phyloP scores from a whole-genome alignment of 2,329 filamentous ascomycete genomes.

The Botrytis fragariae region DNA sequence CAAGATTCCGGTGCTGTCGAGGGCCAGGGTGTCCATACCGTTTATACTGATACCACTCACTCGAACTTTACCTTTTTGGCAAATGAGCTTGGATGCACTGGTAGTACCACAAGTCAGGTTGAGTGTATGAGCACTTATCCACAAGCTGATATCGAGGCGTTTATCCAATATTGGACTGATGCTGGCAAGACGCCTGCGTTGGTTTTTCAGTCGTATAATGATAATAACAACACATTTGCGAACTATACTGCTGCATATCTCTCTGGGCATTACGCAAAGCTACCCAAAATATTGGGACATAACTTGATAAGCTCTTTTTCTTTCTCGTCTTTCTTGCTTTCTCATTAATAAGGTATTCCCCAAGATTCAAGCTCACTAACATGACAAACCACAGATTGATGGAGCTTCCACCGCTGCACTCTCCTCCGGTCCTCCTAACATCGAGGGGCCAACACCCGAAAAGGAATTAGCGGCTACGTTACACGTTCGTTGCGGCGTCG shows the following conservation, averaged over 20 bases:
- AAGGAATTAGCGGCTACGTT: background rate
- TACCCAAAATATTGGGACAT: background rate
- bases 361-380: background rate
- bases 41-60: background rate
- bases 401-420: background rate
- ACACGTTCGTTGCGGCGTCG: background rate
- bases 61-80: background rate
- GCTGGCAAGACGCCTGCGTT: background rate
- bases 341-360: rapidly evolving
- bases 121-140: background rate
- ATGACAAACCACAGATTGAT: background rate
- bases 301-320: background rate
- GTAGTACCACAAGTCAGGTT: background rate
- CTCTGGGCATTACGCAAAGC: background rate
- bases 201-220: background rate
- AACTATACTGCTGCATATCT: background rate
- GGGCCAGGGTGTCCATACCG: background rate
- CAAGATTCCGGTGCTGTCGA: background rate
- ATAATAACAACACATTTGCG: background rate
- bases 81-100: background rate
- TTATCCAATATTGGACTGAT: background rate
- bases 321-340: background rate
- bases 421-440: background rate
- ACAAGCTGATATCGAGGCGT: background rate
- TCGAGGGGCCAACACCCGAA: background rate